Evolutionary conservation across 495 filamentous ascomycete genomes (phyloP).

Genomic region (Aspergillus sparsus): DNA sequence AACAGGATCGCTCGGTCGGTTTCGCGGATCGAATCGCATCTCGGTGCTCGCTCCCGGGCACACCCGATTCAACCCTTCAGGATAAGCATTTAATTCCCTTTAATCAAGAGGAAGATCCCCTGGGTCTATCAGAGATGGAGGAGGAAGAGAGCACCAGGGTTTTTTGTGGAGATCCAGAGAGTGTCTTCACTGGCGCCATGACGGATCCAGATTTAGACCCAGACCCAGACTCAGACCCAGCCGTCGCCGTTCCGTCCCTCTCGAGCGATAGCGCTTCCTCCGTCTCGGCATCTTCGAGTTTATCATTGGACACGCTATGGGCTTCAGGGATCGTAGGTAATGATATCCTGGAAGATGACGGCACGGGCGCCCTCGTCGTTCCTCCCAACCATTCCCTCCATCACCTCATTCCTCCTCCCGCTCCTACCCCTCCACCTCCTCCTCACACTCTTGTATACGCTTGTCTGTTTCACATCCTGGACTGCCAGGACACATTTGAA

Average conservation of each 20-base stretch:
- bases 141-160: slow-evolving; percentile 6
- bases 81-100: not conserved
- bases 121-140: slow-evolving; percentile 6
- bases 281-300: slow-evolving; percentile 18
- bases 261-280: slow-evolving; percentile 24
- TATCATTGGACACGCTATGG: slow-evolving; percentile 25
- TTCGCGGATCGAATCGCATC: slow-evolving; percentile 20
- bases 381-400: slow-evolving; percentile 17
- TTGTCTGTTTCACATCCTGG: slow-evolving; percentile 49
- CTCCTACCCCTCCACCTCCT: slow-evolving; percentile 11
- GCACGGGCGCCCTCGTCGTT: slow-evolving; percentile 31
- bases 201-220: not conserved
- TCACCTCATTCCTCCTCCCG: slow-evolving; percentile 1
- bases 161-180: not conserved
- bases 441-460: slow-evolving; percentile 31
- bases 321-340: slow-evolving; percentile 24
- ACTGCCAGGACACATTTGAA: slow-evolving; percentile 45
- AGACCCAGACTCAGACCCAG: not conserved
- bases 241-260: slow-evolving; percentile 27
- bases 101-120: not conserved
- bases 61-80: not conserved
- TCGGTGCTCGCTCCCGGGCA: slow-evolving; percentile 11
- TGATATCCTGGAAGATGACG: slow-evolving; percentile 29
- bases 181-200: slow-evolving; percentile 3
- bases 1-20: slow-evolving; percentile 22